Evolutionary conservation across 257 asterid species (phyloP).

Genomic region (Lycium barbarum): DNA sequence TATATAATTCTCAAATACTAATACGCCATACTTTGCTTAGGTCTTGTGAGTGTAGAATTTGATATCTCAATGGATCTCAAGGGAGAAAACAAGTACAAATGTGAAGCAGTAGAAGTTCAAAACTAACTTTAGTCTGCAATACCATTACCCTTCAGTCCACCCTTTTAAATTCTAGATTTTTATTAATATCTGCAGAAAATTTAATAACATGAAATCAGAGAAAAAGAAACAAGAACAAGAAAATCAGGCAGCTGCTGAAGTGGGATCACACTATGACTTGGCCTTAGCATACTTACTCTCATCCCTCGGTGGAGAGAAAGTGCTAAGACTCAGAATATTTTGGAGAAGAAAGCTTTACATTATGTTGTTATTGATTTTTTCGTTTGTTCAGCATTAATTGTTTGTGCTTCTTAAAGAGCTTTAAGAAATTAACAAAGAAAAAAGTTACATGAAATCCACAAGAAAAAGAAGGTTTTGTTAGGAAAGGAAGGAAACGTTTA

Average conservation of each 20-base stretch:
- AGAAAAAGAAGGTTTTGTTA: no score
- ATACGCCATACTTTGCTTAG: background rate
- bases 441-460: no score
- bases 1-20: background rate
- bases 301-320: no score
- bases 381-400: no score
- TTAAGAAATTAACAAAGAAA: no score
- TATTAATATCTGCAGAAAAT: background rate
- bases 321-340: no score
- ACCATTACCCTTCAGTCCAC: background rate
- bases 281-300: background rate
- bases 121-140: background rate
- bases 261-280: conserved; percentile 23
- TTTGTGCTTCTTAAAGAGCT: no score
- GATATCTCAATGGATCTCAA: background rate
- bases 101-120: conserved; percentile 2
- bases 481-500: no score
- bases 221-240: background rate
- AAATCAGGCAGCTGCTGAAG: background rate
- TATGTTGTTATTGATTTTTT: no score
- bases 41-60: background rate
- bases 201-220: background rate
- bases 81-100: background rate
- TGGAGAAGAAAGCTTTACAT: no score
- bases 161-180: background rate